Evolutionary conservation across 2,329 filamentous ascomycete species (phyloP).

Genomic region (Cladophialophora yegresii): DNA sequence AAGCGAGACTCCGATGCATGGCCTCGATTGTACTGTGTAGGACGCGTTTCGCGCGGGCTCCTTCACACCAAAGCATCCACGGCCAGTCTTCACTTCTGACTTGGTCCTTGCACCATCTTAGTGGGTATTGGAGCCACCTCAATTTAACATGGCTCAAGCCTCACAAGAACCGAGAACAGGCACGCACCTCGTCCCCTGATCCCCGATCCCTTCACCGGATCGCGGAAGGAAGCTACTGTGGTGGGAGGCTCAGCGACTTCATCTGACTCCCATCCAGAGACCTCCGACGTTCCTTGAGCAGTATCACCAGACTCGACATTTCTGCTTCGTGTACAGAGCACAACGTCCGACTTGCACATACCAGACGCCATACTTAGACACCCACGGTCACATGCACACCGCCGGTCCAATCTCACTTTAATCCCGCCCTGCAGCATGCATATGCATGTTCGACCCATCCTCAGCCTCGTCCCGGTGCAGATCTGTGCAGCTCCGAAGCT

Average conservation of each 20-base stretch:
- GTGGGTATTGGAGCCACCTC: constrained; percentile 8
- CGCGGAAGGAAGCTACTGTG: not conserved
- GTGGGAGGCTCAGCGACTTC: not conserved
- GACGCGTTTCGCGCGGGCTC: constrained; percentile 25
- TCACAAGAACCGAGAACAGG: constrained; percentile 3
- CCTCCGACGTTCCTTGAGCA: not conserved
- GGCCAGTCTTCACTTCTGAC: not conserved
- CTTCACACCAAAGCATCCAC: constrained; percentile 25
- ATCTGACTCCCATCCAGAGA: constrained; percentile 5
- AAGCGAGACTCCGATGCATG: constrained; percentile 7
- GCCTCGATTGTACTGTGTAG: not conserved
- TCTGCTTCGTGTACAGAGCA: constrained; percentile 1
- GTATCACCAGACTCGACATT: constrained; percentile 21
- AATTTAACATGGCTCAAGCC: constrained; percentile 14
- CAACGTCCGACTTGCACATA: constrained; percentile 15
- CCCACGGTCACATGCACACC: constrained; percentile 24
- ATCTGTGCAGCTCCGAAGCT: constrained; percentile 1
- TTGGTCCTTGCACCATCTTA: constrained; percentile 15
- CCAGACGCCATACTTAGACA: constrained; percentile 18
- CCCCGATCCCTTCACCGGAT: constrained; percentile 6
- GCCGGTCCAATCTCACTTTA: constrained; percentile 31
- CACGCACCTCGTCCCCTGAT: constrained; percentile 23
- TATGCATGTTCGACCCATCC: constrained; percentile 28
- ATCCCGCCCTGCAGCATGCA: constrained; percentile 37
- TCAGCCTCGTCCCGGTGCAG: constrained; percentile 15